These are phyloP conservation scores for Cinnamomum chago DNA, from an alignment of 164 flowering plant genomes.

Conservation along the genomic window DNA sequence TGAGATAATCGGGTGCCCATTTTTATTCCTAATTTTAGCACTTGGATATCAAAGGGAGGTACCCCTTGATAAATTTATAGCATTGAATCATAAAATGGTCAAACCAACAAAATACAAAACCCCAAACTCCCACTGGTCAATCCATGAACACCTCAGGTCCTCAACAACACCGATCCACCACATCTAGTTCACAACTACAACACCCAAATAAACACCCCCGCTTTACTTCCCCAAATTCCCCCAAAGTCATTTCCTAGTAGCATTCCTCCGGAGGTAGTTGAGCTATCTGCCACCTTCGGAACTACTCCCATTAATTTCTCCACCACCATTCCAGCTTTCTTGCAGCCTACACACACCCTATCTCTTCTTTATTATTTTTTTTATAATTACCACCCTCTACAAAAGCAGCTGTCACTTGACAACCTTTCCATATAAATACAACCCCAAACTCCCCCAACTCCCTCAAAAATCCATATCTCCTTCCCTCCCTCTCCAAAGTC, in stretches of 20 bases:
- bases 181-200: background rate
- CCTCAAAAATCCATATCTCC: background rate
- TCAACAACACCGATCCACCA: too few species aligned
- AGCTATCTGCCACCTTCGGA: constrained; percentile 32
- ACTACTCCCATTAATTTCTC: constrained; percentile 34
- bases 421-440: background rate
- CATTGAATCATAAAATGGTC: too few species aligned
- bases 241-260: background rate
- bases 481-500: background rate
- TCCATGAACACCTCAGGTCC: too few species aligned
- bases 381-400: background rate
- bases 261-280: constrained; percentile 31
- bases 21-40: too few species aligned
- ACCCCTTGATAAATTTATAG: too few species aligned
- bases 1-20: too few species aligned
- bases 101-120: too few species aligned
- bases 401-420: background rate
- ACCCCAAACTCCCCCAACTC: background rate
- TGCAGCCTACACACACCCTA: constrained; percentile 15
- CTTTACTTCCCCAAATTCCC: background rate
- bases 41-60: too few species aligned
- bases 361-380: too few species aligned
- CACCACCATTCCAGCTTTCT: constrained; percentile 22
- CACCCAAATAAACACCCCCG: background rate
- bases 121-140: too few species aligned